Percentiles rank a stretch among this genome's conserved stretches.
phyloP scores from a whole-genome alignment of 208 protist genomes.

The Acanthamoeba triangularis region DNA sequence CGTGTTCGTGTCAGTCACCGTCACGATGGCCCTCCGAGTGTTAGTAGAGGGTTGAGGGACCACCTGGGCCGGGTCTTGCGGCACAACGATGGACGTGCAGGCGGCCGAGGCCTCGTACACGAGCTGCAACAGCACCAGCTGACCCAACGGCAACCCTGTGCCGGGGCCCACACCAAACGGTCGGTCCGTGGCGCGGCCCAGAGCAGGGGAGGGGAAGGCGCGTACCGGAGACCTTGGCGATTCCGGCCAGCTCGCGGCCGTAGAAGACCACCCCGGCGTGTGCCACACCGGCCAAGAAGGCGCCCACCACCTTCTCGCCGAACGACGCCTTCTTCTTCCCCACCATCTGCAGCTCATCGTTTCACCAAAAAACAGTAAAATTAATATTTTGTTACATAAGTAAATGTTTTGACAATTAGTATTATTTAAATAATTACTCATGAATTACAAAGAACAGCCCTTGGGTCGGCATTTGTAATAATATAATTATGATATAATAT shows the following conservation, averaged over 20 bases:
- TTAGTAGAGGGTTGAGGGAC: no score
- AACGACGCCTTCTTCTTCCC: constrained; percentile 25
- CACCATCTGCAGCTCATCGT: background rate
- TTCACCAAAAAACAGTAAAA: no score
- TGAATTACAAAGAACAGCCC: no score
- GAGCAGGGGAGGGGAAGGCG: background rate
- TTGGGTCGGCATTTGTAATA: no score
- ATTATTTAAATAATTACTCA: no score
- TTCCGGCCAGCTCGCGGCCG: constrained; percentile 69
- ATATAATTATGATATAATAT: no score
- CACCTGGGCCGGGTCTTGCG: constrained; percentile 1
- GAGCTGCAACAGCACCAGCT: constrained; percentile 74
- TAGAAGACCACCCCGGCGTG: constrained; percentile 66
- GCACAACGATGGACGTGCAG: constrained; percentile 76
- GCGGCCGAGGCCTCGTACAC: constrained; percentile 76
- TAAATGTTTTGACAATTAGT: no score
- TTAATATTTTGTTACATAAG: no score
- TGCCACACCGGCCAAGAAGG: background rate
- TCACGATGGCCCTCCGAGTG: background rate
- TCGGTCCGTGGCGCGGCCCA: background rate
- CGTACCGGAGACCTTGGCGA: constrained; percentile 32
- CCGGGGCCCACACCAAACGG: background rate
- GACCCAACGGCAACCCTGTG: constrained; percentile 75
- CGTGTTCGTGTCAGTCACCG: background rate
- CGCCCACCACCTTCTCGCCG: constrained; percentile 15